Evolutionary conservation across 768 basidiomycete genomes (phyloP).

Genomic region (Amanita muscaria): DNA sequence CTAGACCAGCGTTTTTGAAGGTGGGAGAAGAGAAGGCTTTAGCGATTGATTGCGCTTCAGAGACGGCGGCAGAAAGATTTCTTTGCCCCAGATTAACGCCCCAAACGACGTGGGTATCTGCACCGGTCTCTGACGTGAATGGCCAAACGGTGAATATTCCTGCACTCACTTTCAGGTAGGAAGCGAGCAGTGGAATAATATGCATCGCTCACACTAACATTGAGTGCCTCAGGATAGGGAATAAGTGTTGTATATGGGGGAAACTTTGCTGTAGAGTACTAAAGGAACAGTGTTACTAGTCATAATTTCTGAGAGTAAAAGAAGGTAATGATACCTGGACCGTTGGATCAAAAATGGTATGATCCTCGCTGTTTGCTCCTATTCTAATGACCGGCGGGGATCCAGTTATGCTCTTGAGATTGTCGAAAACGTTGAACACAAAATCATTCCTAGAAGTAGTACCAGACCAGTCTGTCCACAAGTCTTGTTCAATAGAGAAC

Average conservation of each 20-base stretch:
- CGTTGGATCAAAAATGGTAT: slow-evolving; percentile 43
- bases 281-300: not conserved
- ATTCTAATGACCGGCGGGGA: slow-evolving; percentile 49
- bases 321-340: slow-evolving; percentile 32
- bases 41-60: slow-evolving; percentile 39
- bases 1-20: slow-evolving; percentile 31
- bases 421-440: slow-evolving; percentile 50
- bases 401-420: slow-evolving; percentile 44
- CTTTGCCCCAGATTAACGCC: slow-evolving; percentile 54
- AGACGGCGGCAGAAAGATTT: slow-evolving; percentile 41
- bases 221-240: slow-evolving; percentile 61
- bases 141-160: slow-evolving; percentile 1
- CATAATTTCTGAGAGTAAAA: not conserved
- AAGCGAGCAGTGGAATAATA: slow-evolving; percentile 46
- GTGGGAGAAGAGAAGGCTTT: slow-evolving; percentile 37
- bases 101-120: slow-evolving; percentile 58
- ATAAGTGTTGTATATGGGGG: slow-evolving; percentile 37
- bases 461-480: slow-evolving; percentile 64
- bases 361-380: slow-evolving; percentile 50
- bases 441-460: slow-evolving; percentile 44
- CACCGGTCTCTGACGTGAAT: not conserved
- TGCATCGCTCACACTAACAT: slow-evolving; percentile 47
- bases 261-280: slow-evolving; percentile 42
- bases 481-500: slow-evolving; percentile 63
- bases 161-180: slow-evolving; percentile 37